Conservation (phyloP, 2,329 filamentous ascomycete species). For the Fusarium sacchari region DNA sequence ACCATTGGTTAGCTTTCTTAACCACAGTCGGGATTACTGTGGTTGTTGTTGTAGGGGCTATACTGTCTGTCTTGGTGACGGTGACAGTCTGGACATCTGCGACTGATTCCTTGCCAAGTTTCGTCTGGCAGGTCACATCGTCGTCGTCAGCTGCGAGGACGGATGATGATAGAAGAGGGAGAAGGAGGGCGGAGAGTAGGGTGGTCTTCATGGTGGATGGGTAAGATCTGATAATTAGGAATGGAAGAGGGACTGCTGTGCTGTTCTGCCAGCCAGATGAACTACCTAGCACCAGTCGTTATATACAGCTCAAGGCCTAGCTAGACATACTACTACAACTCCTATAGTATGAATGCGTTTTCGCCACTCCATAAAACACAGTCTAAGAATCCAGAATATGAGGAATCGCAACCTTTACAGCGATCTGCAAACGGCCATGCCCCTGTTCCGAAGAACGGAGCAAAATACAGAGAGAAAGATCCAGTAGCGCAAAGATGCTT, state of each 20-base stretch:
- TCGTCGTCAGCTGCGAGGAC: background rate
- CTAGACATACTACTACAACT: no score
- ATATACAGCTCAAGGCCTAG: background rate
- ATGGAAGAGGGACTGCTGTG: background rate
- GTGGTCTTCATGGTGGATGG: background rate
- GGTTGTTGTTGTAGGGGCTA: background rate
- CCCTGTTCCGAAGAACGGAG: background rate
- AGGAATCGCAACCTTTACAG: no score
- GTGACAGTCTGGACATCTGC: background rate
- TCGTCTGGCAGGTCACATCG: background rate
- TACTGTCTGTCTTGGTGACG: background rate
- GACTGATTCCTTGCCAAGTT: conserved; percentile 3
- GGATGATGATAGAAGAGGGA: background rate
- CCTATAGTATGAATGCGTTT: background rate
- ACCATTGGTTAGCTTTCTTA: background rate
- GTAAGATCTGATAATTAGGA: no score
- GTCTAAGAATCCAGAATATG: background rate
- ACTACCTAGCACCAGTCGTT: background rate
- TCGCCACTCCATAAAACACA: background rate
- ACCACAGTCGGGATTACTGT: conserved; percentile 6
- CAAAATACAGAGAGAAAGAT: background rate
- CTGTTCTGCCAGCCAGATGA: accelerated
- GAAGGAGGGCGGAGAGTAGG: background rate
- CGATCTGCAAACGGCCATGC: background rate
- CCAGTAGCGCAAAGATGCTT: accelerated